These are phyloP conservation scores for Papiliotrema flavescens DNA, from an alignment of 1,284 basidiomycete species.

Conservation along the genomic window DNA sequence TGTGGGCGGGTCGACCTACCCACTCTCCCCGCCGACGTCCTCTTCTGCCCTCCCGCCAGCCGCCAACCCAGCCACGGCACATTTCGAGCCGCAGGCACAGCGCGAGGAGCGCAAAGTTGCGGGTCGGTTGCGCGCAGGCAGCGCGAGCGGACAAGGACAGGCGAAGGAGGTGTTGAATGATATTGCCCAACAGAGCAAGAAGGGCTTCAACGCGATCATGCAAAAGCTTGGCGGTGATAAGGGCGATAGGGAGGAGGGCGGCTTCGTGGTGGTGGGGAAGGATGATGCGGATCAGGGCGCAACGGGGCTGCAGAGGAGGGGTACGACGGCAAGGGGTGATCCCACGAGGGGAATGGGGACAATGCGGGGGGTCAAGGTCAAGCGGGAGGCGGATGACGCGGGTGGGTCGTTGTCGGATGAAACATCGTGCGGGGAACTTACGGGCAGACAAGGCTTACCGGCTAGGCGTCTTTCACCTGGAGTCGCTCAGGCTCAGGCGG, in stretches of 20 bases:
- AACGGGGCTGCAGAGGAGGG: slow-evolving; percentile 15
- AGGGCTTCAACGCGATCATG: slow-evolving; percentile 46
- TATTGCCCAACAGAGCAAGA: slow-evolving; percentile 44
- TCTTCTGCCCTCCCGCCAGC: slow-evolving; percentile 12
- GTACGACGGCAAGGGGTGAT: slow-evolving; percentile 9
- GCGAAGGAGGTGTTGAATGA: slow-evolving; percentile 47
- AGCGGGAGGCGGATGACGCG: slow-evolving; percentile 87
- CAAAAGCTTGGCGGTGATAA: slow-evolving; percentile 43
- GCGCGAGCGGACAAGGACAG: slow-evolving; percentile 23
- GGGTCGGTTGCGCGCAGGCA: slow-evolving; percentile 22
- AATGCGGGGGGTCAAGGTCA: slow-evolving; percentile 69
- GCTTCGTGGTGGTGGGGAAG: slow-evolving; percentile 13
- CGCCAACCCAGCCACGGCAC: slow-evolving; percentile 15
- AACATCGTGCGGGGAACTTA: too few species aligned
- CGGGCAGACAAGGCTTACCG: slow-evolving; percentile 81
- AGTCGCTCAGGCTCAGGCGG: slow-evolving; percentile 79
- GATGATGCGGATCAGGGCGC: slow-evolving; percentile 3
- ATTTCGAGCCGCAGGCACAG: neutral
- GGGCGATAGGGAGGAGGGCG: slow-evolving; percentile 27
- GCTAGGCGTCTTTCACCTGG: slow-evolving; percentile 85
- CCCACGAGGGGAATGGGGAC: slow-evolving; percentile 40
- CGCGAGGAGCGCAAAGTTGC: slow-evolving; percentile 5
- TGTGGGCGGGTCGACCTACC: slow-evolving; percentile 9
- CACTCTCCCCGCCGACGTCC: slow-evolving; percentile 29
- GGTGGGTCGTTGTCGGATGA: slow-evolving; percentile 57